Evolutionary conservation across 345 rosid genomes (phyloP).

Genomic region (Turnera subulata): DNA sequence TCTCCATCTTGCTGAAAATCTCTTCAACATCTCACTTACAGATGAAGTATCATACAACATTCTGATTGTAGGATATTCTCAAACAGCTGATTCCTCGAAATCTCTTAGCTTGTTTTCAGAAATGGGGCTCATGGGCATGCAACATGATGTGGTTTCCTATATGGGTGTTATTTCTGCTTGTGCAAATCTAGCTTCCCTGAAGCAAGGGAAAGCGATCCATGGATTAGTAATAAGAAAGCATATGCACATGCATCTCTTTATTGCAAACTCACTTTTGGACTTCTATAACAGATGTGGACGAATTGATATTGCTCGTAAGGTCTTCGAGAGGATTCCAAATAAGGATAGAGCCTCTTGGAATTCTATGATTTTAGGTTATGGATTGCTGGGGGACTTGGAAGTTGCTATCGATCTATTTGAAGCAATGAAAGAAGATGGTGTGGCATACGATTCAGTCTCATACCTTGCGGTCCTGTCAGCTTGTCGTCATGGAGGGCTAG

Average conservation of each 20-base stretch:
- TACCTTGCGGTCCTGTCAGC: constrained; percentile 44
- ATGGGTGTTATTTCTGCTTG: constrained; percentile 56
- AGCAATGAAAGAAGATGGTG: constrained; percentile 37
- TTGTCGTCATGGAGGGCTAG: constrained; percentile 49
- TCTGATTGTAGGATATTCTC: constrained; percentile 46
- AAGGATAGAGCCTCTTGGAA: constrained; percentile 52
- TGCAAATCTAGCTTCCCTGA: constrained; percentile 38
- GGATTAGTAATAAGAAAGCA: constrained; percentile 33
- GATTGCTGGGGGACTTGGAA: constrained; percentile 40
- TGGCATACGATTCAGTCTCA: constrained; percentile 40
- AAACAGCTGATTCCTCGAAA: constrained; percentile 41
- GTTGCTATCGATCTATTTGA: constrained; percentile 36
- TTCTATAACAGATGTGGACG: constrained; percentile 42
- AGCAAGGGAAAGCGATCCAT: constrained; percentile 51
- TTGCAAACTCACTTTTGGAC: constrained; percentile 50
- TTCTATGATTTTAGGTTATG: constrained; percentile 43
- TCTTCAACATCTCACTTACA: constrained; percentile 38
- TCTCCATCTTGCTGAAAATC: constrained; percentile 33
- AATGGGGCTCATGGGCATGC: constrained; percentile 42
- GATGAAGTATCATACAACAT: constrained; percentile 61
- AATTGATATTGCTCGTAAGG: constrained; percentile 34
- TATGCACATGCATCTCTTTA: constrained; percentile 36
- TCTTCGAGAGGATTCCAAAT: constrained; percentile 30
- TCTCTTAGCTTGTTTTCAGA: constrained; percentile 48
- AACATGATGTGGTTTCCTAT: constrained; percentile 54